A percentile compares a stretch with the other conserved stretches of the same genome.
phyloP scores from a whole-genome alignment of 2,329 filamentous ascomycete genomes.

The Diplodia seriata region DNA sequence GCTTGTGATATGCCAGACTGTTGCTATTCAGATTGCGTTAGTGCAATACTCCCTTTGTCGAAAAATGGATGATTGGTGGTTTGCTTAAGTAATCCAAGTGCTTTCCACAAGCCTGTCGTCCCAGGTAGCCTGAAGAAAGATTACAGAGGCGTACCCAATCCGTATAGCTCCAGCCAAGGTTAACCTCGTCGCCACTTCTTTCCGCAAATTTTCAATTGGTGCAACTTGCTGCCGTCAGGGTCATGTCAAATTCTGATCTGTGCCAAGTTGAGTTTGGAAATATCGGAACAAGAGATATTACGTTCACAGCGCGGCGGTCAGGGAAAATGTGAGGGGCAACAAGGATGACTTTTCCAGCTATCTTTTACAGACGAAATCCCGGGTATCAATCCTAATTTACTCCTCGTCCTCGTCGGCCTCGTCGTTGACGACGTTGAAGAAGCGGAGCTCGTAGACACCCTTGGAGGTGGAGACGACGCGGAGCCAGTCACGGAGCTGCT shows the following conservation, averaged over 20 bases:
- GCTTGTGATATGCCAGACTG: background rate
- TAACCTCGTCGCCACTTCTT: background rate
- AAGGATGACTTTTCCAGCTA: slow-evolving; percentile 26
- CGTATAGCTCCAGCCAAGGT: background rate
- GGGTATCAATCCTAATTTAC: slow-evolving; percentile 62
- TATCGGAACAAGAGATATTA: background rate
- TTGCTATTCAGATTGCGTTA: background rate
- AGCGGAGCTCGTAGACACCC: slow-evolving; percentile 99
- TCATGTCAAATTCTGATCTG: background rate
- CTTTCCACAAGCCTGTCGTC: background rate
- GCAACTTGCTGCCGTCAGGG: background rate
- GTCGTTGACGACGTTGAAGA: slow-evolving; percentile 99
- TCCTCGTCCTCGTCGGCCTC: slow-evolving; percentile 98
- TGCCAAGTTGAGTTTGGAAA: background rate
- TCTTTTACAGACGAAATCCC: slow-evolving; percentile 1
- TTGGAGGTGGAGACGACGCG: slow-evolving; percentile 97
- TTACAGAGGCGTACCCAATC: too few species aligned
- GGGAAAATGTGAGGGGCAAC: background rate
- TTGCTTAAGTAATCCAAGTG: background rate
- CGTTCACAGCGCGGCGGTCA: background rate
- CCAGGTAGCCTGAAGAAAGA: background rate
- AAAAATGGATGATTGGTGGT: background rate
- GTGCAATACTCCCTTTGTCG: background rate
- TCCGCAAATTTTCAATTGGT: background rate
- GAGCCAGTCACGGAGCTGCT: slow-evolving; percentile 99